These are phyloP conservation scores for Pseudogymnoascus sp. DNA, from an alignment of 2,329 filamentous ascomycete species.

Conservation along the genomic window DNA sequence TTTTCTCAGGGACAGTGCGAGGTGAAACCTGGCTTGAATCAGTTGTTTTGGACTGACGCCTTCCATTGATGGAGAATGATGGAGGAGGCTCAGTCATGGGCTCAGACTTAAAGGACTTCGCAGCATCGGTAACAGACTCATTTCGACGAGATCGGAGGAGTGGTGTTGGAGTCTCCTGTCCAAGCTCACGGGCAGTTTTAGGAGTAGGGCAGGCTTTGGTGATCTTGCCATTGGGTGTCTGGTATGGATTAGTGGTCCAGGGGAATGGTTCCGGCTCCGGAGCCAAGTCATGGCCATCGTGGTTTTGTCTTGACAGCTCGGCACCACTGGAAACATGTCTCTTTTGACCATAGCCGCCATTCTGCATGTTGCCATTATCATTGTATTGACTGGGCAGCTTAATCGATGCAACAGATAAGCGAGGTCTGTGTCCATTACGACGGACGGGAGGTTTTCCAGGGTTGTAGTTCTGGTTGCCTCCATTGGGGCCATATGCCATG, in stretches of 20 bases:
- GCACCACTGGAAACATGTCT: neutral
- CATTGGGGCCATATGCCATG: neutral
- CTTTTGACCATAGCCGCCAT: neutral
- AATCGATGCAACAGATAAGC: neutral
- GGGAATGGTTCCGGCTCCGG: neutral
- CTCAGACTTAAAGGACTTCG: neutral
- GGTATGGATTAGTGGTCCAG: neutral
- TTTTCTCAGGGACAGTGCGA: neutral
- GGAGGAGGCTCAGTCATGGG: neutral
- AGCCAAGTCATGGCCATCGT: neutral
- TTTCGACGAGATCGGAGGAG: neutral
- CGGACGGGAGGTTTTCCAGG: neutral
- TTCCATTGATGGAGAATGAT: neutral
- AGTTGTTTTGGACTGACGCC: neutral
- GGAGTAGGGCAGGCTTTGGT: neutral
- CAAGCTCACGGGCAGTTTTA: conserved; percentile 6
- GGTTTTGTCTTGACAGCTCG: neutral
- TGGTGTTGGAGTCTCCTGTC: conserved; percentile 1
- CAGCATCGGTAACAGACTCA: neutral
- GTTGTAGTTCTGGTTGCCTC: neutral
- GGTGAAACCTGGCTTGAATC: neutral
- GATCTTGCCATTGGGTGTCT: neutral
- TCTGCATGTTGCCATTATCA: neutral
- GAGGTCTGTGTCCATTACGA: neutral
- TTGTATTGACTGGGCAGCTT: neutral